Conservation (phyloP, 805 yeast species). For the Groenewaldozyma salmanticensis region DNA sequence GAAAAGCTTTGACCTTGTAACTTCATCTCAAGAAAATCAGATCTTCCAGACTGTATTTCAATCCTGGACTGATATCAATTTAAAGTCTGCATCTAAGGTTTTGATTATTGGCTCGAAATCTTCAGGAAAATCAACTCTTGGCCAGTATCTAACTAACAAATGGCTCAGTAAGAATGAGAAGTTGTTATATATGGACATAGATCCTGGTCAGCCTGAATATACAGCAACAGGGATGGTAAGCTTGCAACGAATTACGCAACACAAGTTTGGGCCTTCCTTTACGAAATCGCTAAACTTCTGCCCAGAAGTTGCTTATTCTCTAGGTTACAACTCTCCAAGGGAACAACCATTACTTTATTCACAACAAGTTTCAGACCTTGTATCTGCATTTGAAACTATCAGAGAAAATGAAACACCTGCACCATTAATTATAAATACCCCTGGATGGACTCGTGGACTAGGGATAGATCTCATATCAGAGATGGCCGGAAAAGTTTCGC, state of each 20-base stretch:
- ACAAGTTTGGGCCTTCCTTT: slow-evolving; percentile 33
- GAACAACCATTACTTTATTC: slow-evolving; percentile 53
- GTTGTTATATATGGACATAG: slow-evolving; percentile 58
- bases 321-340: slow-evolving; percentile 64
- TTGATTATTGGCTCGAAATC: slow-evolving; percentile 58
- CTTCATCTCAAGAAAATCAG: too few species aligned
- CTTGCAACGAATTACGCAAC: slow-evolving; percentile 29
- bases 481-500: slow-evolving; percentile 33
- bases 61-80: slow-evolving; percentile 18
- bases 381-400: slow-evolving; percentile 16
- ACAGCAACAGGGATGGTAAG: slow-evolving; percentile 66
- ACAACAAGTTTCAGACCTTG: slow-evolving; percentile 32
- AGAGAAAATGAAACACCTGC: not conserved
- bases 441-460: slow-evolving; percentile 88
- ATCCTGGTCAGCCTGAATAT: slow-evolving; percentile 83
- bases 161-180: slow-evolving; percentile 25
- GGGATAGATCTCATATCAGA: slow-evolving; percentile 58
- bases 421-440: slow-evolving; percentile 59
- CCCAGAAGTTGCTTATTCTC: slow-evolving; percentile 11
- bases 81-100: not conserved
- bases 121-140: slow-evolving; percentile 72
- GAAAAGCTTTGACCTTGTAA: too few species aligned
- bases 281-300: slow-evolving; percentile 22
- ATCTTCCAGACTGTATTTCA: slow-evolving; percentile 9
- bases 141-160: slow-evolving; percentile 44